Evolutionary conservation across 345 rosid species (phyloP), one percentile per base, ranked within the genome.

Genomic region (Trapa bicornis): DNA sequence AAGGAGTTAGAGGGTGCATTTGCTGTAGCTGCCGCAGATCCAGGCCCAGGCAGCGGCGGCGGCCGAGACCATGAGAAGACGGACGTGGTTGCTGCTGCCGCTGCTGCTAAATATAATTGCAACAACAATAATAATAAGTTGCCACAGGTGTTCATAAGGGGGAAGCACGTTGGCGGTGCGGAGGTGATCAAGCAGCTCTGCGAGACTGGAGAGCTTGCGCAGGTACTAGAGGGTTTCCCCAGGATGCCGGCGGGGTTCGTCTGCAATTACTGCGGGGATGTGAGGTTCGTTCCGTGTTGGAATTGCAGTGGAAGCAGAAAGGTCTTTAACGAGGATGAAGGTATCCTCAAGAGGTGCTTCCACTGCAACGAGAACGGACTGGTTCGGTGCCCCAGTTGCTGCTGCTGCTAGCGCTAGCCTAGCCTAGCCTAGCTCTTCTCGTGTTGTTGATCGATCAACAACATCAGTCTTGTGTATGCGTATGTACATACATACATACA

Each of bases 291-390:
- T 36, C 96, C 94, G 0, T 93, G 98, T 70, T 76, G 72, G 13
- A 89, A 86, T 77, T 93, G 98, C 67, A 85, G 90, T 70, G 98
- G 98, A 63, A 93, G 98, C 72, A 80, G 89, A 81, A 93, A 89
- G 76, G 70, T 93, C 71, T 93, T 83, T 36, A 97, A 93, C 73
- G 97, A 93, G 57, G 96, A 89, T 8, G 98, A 92, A 67, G 96
- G 68, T n/a, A 68, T 76, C 67, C 74, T 71, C 47, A 88, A 85
- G 73, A 81, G 91, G 67, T 92, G 98, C 70, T 76, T 77, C 47
- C 86, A 78, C 22, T 92, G 98, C 74, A 92, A 92, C 22, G 98
- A 92, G 76, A 92, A 92, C 60, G 98, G 98, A 5, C 83, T 92
- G 80, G 79, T 84, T 67, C 92, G 91, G 1, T 92, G 98, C 81